Evolutionary conservation across 306 rosid species (phyloP), one percentile per base, ranked within the genome.

Genomic region (Cicer bijugum): DNA sequence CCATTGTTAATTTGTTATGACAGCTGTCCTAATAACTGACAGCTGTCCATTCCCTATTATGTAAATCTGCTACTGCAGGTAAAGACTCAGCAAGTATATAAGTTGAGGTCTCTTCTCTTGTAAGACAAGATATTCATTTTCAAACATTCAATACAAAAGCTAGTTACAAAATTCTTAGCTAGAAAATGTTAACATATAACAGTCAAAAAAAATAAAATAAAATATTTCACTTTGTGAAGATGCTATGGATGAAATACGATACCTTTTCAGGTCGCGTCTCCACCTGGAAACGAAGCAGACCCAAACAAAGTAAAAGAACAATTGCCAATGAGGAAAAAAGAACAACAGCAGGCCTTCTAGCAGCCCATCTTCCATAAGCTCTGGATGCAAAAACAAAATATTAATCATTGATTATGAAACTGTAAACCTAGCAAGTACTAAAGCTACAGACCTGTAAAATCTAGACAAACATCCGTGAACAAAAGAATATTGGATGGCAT

Each of bases 261-360:
- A 93, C 98, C 98, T 91, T 91, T 75, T 89, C 97, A 4, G 98
- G 98, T 52, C 60, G 90, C 57, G 97, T 89, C 85, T 93, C 98
- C 90, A 93, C 98, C 75, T 87, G 53, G 80, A 91, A 89, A 75
- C 85, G 72, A 81, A 91, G 78, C 61, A 93, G 82, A 69, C 98
- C 98, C 82, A 91, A 37, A 67, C 88, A 88, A 65, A 93, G 91
- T 58, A 93, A 67, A 71, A 93, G 72, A 85, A 93, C 91, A 59
- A 93, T 72, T 57, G 85, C 91, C 86, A 89, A 58, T 11, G 98
- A 93, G 75, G 84, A 83, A 78, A 78, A 89, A 80, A 93, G 92
- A 78, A 93, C 94, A 53, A 82, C 78, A 69, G 78, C 43, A 60
- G 97, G 96, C 84, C 87, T 88, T 86, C 85, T 82, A 73, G 97